Evolutionary conservation across 805 yeast species (phyloP).

Genomic region (Crinitomyces ghanaensis): DNA sequence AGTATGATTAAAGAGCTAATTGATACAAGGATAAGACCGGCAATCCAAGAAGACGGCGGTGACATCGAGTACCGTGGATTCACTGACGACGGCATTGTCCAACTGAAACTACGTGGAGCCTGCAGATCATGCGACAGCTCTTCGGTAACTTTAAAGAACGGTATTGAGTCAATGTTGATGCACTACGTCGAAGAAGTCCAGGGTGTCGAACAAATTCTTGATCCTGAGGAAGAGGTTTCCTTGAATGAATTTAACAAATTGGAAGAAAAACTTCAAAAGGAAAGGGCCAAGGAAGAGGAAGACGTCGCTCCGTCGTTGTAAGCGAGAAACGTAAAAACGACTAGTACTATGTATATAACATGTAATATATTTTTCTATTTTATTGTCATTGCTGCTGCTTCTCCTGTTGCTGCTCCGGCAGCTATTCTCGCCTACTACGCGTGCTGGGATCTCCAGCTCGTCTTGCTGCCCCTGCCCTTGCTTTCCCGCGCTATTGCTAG

Average conservation of each 20-base stretch:
- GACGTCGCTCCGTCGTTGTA: constrained; percentile 13
- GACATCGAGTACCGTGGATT: constrained; percentile 84
- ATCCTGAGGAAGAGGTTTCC: constrained; percentile 66
- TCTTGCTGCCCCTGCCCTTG: too few relatives aligned
- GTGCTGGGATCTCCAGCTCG: too few relatives aligned
- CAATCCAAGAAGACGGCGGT: constrained; percentile 98
- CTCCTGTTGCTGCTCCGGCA: too few relatives aligned
- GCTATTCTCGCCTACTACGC: too few relatives aligned
- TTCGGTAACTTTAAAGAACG: constrained; percentile 85
- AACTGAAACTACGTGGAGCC: constrained; percentile 85
- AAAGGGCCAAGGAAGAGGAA: too few relatives aligned
- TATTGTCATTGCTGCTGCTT: too few relatives aligned
- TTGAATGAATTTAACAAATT: constrained; percentile 74
- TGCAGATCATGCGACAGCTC: constrained; percentile 89
- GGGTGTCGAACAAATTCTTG: constrained; percentile 78
- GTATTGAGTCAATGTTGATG: constrained; percentile 94
- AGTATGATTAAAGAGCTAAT: constrained; percentile 86
- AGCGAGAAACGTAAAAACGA: too few relatives aligned
- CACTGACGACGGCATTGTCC: constrained; percentile 81
- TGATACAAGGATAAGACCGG: constrained; percentile 92
- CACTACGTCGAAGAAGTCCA: constrained; percentile 94
- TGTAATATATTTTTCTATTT: too few relatives aligned
- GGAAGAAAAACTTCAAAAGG: constrained; percentile 46
- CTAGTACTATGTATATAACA: too few relatives aligned
- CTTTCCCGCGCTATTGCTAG: too few relatives aligned